A percentile compares a stretch with the other conserved stretches of the same genome.
Conservation (phyloP, 108 stramenopile species). For the Nitzschia palea region DNA sequence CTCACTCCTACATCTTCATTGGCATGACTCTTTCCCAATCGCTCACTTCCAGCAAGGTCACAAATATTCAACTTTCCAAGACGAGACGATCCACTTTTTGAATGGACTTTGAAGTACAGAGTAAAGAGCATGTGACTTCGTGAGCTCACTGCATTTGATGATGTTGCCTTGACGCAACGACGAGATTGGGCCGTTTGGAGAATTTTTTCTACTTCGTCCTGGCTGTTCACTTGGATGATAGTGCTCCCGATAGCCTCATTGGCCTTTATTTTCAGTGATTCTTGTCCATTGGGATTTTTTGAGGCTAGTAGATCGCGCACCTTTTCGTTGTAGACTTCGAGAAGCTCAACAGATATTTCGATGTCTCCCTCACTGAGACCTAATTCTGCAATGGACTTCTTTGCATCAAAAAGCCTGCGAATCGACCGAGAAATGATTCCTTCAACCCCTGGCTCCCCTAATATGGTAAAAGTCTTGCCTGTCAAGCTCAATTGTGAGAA, state of each 20-base stretch:
- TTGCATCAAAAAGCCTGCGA: constrained; percentile 77
- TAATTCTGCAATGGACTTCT: constrained; percentile 49
- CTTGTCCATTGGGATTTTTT: constrained; percentile 42
- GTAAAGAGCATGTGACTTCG: constrained; percentile 87
- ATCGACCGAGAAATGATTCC: constrained; percentile 76
- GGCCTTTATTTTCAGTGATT: constrained; percentile 55
- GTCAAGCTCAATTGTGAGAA: constrained; percentile 30
- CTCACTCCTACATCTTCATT: constrained; percentile 40
- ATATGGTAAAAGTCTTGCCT: constrained; percentile 95
- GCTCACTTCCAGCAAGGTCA: constrained; percentile 93
- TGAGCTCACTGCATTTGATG: constrained; percentile 81
- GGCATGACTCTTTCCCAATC: constrained; percentile 84
- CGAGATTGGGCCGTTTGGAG: constrained; percentile 61
- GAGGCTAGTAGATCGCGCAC: constrained; percentile 84
- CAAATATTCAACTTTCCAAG: constrained; percentile 74
- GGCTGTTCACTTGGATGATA: constrained; percentile 29
- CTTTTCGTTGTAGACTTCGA: constrained; percentile 98
- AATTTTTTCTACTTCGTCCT: constrained; percentile 56
- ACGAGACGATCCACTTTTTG: constrained; percentile 46
- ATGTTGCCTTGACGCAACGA: constrained; percentile 83
- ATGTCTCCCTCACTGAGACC: constrained; percentile 57
- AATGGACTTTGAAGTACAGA: constrained; percentile 62
- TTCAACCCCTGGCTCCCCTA: constrained; percentile 58
- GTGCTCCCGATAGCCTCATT: constrained; percentile 75
- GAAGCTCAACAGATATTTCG: constrained; percentile 77